phyloP scores from a whole-genome alignment of 179 eudicot species.

The Drosera spatulata region DNA sequence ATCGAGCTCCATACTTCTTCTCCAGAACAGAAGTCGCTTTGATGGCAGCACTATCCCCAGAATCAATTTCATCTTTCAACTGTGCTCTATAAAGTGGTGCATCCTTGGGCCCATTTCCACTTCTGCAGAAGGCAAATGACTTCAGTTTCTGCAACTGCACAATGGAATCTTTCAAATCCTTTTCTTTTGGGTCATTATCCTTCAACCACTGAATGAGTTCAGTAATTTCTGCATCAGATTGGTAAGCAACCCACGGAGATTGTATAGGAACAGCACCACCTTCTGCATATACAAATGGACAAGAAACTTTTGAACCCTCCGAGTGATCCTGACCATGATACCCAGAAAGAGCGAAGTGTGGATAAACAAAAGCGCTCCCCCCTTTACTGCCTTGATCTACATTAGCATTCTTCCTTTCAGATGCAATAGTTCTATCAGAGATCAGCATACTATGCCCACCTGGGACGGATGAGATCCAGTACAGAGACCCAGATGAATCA shows the following conservation, averaged over 20 bases:
- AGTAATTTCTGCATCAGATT: slow-evolving; percentile 46
- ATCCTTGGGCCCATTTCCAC: slow-evolving; percentile 20
- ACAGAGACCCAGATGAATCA: slow-evolving; percentile 63
- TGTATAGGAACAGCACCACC: slow-evolving; percentile 8
- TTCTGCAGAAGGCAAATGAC: slow-evolving; percentile 19
- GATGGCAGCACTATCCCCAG: slow-evolving; percentile 23
- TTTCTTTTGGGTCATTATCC: slow-evolving; percentile 54
- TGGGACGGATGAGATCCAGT: slow-evolving; percentile 54
- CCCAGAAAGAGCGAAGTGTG: slow-evolving; percentile 5
- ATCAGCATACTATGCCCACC: slow-evolving; percentile 31
- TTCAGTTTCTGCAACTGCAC: slow-evolving; percentile 46
- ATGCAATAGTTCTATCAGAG: slow-evolving; percentile 27
- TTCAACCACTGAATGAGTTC: slow-evolving; percentile 50
- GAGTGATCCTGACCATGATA: slow-evolving; percentile 6
- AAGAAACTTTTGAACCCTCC: slow-evolving; percentile 29
- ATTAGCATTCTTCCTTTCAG: slow-evolving; percentile 15
- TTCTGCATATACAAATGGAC: slow-evolving; percentile 22
- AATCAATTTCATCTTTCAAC: slow-evolving; percentile 11
- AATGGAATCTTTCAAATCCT: slow-evolving; percentile 59
- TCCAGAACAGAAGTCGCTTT: slow-evolving; percentile 51
- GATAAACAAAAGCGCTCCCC: slow-evolving; percentile 5
- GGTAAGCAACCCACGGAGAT: slow-evolving; percentile 51
- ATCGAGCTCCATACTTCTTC: slow-evolving; percentile 47
- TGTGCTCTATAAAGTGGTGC: slow-evolving; percentile 10
- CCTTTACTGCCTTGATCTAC: slow-evolving; percentile 5